These are phyloP conservation scores for Lactifluus rugatus DNA, from an alignment of 768 basidiomycete species.

Conservation along the genomic window DNA sequence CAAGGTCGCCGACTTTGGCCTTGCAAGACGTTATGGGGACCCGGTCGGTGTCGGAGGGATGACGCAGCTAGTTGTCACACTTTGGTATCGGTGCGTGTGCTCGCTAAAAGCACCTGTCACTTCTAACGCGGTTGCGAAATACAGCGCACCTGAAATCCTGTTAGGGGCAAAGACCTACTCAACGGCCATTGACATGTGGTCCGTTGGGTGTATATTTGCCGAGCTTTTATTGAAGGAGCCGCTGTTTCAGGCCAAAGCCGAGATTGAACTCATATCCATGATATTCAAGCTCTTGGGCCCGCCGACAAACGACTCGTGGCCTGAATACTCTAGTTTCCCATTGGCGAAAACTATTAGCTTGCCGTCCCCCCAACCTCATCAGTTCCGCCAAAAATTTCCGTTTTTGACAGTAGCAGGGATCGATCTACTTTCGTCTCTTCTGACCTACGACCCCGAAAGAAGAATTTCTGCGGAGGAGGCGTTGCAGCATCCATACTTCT, in stretches of 20 bases:
- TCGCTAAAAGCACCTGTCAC: slow-evolving; percentile 9
- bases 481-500: slow-evolving; percentile 84
- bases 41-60: slow-evolving; percentile 93
- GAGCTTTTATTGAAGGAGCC: slow-evolving; percentile 93
- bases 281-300: slow-evolving; percentile 93
- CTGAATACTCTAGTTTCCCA: slow-evolving; percentile 70
- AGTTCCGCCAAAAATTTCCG: slow-evolving; percentile 79
- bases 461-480: slow-evolving; percentile 89
- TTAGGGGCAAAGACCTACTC: slow-evolving; percentile 90
- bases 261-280: slow-evolving; percentile 85
- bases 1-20: slow-evolving; percentile 97
- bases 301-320: slow-evolving; percentile 84
- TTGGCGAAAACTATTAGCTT: slow-evolving; percentile 69
- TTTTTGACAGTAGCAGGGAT: slow-evolving; percentile 77
- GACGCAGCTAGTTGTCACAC: slow-evolving; percentile 95
- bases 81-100: slow-evolving; percentile 87
- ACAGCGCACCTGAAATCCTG: slow-evolving; percentile 89
- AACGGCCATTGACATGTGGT: slow-evolving; percentile 97
- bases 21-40: slow-evolving; percentile 92
- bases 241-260: slow-evolving; percentile 93
- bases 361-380: slow-evolving; percentile 62
- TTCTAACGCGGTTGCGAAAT: background rate
- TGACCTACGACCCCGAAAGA: slow-evolving; percentile 83
- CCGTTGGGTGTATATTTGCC: slow-evolving; percentile 96
- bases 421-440: slow-evolving; percentile 69